These are phyloP conservation scores for Metarhizium robertsii DNA, from an alignment of 2,329 filamentous ascomycete genomes.

Conservation along the genomic window DNA sequence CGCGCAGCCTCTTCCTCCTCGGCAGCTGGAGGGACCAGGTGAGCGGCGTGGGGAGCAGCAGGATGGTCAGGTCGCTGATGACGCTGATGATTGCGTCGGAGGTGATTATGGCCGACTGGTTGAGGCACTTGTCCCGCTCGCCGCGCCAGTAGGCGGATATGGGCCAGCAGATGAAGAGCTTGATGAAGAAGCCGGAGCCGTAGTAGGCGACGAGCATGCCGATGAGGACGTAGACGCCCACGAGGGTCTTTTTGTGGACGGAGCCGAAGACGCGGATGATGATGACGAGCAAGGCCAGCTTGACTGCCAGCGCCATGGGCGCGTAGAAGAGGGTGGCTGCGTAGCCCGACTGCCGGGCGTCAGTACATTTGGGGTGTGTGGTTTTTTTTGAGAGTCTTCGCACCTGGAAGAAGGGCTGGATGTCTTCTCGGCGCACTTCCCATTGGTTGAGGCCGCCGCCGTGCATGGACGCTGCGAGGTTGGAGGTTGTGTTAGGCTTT, in stretches of 20 bases:
- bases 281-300: conserved; percentile 32
- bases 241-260: conserved; percentile 27
- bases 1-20: conserved; percentile 17
- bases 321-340: conserved; percentile 35
- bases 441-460: conserved; percentile 26
- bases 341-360: conserved; percentile 25
- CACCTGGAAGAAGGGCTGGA: conserved; percentile 26
- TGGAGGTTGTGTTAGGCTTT: background rate
- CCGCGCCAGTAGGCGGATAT: conserved; percentile 31
- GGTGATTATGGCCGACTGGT: conserved; percentile 22
- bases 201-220: conserved; percentile 29
- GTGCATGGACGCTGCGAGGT: conserved; percentile 14
- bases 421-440: conserved; percentile 20
- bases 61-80: conserved; percentile 20
- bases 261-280: conserved; percentile 32
- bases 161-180: conserved; percentile 31
- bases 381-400: background rate
- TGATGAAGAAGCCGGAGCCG: conserved; percentile 29
- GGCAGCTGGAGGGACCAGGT: conserved; percentile 23
- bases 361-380: no score
- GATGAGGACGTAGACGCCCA: conserved; percentile 29
- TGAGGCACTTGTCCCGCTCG: conserved; percentile 20
- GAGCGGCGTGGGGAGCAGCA: conserved; percentile 20
- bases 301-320: conserved; percentile 32
- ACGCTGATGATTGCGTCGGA: conserved; percentile 22